Base-by-base conservation (phyloP, 352 stramenopile species). In the Blastocystis sp. region DNA sequence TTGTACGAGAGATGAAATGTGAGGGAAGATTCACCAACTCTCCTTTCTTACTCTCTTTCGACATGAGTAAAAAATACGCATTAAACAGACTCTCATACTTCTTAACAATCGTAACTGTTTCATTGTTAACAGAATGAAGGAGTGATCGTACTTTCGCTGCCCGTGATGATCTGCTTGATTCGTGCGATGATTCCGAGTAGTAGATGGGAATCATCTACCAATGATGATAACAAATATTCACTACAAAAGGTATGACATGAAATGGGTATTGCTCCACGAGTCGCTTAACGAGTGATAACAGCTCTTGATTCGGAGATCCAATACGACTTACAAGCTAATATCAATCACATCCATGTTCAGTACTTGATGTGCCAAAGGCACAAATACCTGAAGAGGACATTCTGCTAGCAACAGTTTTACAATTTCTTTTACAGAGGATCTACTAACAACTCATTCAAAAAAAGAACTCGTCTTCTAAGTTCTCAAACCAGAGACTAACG, bases 331-430 rank as follows among this genome's bases (percentile, higher is more conserved):
- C 53, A 85, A 85, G 59, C 73, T 85, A 53, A 20, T 8, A 3
- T 68, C 3, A 85, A n/a, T 37, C 13, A 45, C 8, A 18, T 26
- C 34, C 3, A 30, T 20, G 1, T 5, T 39, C 56, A 24, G n/a
- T 50, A 68, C 73, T 45, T 85, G 73, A 68, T 85, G 73, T 26
- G 73, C 73, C 39, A 85, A 53, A 13, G 73, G 73, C 7, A 85
- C 53, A 26, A 85, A 85, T 7, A 65, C 47, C 6, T 50, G 16
- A n/a, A 85, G 47, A 30, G 50, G 53, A 69, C 73, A 85, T 37
- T 45, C 39, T n/a, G 41, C 6, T 9, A 85, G n/a, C 26, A 66
- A 20, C 16, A n/a, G n/a, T n/a, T 66, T 34, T 9, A 85, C 39
- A 16, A n/a, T 85, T 39, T 0, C 53, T 59, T 66, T 53, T 7